Evolutionary conservation across 495 filamentous ascomycete genomes (phyloP), one percentile per base, ranked within the genome.

Genomic region (Neurospora hispaniola): DNA sequence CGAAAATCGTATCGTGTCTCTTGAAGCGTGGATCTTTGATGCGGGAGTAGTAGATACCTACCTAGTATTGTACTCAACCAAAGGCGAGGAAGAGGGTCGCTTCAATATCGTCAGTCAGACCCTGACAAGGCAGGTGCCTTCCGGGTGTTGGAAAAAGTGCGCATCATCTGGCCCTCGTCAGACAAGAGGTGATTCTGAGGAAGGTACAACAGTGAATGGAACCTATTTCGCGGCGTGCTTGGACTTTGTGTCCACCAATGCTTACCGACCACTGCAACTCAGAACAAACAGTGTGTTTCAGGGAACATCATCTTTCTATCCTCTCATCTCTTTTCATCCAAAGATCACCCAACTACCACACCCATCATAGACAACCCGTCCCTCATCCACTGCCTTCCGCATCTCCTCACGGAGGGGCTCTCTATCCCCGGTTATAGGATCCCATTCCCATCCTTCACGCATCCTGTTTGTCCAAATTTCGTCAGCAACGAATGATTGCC

Each of bases 361-460:
- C 23, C 90, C 88, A 76, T 93, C 90, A 76, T 87, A 88, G 16
- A 84, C 88, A 42, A 92, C 84, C 14, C 89, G 83, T 4, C 90
- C 89, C 69, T 83, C 82, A 43, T 85, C 79, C 4, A 91, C 90
- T 42, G 89, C 88, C 69, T 81, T 82, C 74, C 90, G 83, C 74
- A 88, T 75, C 73, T 88, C 85, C 18, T 86, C 86, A 46, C 84
- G 78, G 5, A 92, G 87, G 66, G 82, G 75, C 69, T 85, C 85
- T 74, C 85, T 85, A 59, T 91, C 84, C 0, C 93, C 94, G 1
- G 91, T 93, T 70, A 84, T 76, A 0, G 87, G 88, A 82, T 97
- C 88, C 93, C 94, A 97, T 14, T 87, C 82, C 86, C 89, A 93
- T 2, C 94, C 95, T 74, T 96, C 91, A 72, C 90, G 90, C 77